Evolutionary conservation across 495 filamentous ascomycete species (phyloP).

Genomic region (Mytilinidion resinicola): DNA sequence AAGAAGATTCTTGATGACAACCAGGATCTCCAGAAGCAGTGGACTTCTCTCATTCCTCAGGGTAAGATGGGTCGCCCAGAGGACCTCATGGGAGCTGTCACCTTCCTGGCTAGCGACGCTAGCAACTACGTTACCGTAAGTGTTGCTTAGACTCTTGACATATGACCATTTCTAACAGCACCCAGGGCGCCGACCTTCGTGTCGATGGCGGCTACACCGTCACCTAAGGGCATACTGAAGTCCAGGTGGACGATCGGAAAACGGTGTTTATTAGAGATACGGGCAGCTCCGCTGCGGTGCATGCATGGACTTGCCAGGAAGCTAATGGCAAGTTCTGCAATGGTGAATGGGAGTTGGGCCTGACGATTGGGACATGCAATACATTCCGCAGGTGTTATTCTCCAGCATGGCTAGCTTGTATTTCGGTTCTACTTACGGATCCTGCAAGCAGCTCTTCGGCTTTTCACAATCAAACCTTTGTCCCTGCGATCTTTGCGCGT

Average conservation of each 20-base stretch:
- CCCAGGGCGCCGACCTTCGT: conserved; percentile 67
- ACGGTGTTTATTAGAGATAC: background rate
- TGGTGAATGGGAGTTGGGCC: too few relatives aligned
- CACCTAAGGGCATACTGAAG: conserved; percentile 45
- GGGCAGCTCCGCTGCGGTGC: background rate
- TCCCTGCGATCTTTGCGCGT: too few relatives aligned
- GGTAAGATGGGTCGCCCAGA: conserved; percentile 89
- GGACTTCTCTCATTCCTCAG: conserved; percentile 84
- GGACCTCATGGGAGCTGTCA: conserved; percentile 90
- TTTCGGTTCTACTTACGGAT: too few relatives aligned
- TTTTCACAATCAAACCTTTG: too few relatives aligned
- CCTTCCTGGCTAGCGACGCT: conserved; percentile 83
- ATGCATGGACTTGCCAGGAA: background rate
- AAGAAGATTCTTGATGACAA: conserved; percentile 92
- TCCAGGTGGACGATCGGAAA: background rate
- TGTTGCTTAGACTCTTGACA: background rate
- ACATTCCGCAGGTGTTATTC: too few relatives aligned
- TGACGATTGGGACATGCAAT: too few relatives aligned
- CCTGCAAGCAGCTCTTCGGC: too few relatives aligned
- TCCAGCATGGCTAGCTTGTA: too few relatives aligned
- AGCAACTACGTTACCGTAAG: conserved; percentile 66
- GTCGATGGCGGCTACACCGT: conserved; percentile 91
- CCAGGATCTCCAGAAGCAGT: conserved; percentile 75
- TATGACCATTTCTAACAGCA: background rate
- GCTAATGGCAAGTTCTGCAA: too few relatives aligned